phyloP scores from a whole-genome alignment of 306 rosid species.

The Medicago ruthenica region DNA sequence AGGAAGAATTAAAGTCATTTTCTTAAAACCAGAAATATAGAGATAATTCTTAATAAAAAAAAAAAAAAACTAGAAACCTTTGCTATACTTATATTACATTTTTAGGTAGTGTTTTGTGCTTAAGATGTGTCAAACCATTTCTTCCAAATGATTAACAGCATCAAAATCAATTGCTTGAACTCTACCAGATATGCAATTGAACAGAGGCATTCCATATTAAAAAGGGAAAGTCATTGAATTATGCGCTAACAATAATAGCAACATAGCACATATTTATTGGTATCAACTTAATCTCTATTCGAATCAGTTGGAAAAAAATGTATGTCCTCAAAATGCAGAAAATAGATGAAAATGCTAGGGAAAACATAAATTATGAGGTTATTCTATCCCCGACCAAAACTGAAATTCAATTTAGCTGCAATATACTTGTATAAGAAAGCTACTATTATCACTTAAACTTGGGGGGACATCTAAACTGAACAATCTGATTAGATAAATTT shows the following conservation, averaged over 20 bases:
- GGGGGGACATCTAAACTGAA: not conserved
- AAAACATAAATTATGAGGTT: not conserved
- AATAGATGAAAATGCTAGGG: not conserved
- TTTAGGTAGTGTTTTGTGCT: constrained; percentile 5
- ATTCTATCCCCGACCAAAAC: not conserved
- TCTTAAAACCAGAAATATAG: constrained; percentile 36
- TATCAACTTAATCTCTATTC: too few species aligned
- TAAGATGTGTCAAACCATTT: constrained; percentile 3
- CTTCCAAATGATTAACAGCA: not conserved
- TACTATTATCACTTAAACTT: not conserved
- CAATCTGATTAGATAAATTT: not conserved
- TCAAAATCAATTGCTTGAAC: not conserved
- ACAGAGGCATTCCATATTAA: constrained; percentile 7
- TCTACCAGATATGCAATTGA: constrained; percentile 7
- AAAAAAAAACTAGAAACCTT: not conserved
- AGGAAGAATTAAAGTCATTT: constrained; percentile 2
- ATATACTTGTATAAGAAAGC: constrained; percentile 29
- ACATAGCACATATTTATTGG: not conserved
- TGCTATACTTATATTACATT: not conserved
- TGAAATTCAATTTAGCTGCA: not conserved
- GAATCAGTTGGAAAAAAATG: too few species aligned
- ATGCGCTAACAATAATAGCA: not conserved
- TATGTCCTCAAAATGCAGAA: too few species aligned
- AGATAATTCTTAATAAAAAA: constrained; percentile 4
- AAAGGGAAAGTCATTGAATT: not conserved